phyloP scores from a whole-genome alignment of 2,329 filamentous ascomycete species.

The Arachnomyces sp. region DNA sequence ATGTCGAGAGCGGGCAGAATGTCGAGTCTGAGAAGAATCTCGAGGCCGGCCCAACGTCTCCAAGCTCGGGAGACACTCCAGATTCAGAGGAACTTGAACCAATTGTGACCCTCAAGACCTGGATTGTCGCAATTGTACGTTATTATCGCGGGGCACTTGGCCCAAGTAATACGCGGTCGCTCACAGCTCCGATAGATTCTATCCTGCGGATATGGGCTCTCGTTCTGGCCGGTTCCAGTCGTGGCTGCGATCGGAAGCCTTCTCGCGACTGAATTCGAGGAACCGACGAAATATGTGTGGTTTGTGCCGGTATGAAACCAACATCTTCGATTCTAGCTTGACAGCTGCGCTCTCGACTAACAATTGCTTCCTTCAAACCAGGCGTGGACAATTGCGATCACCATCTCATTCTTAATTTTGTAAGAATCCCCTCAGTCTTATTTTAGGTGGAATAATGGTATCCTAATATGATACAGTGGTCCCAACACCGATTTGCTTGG shows the following conservation, averaged over 20 bases:
- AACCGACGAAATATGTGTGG: conserved; percentile 22
- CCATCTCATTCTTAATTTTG: conserved; percentile 36
- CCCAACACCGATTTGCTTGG: conserved; percentile 43
- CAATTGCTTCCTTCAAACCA: conserved; percentile 4
- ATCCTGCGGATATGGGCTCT: conserved; percentile 26
- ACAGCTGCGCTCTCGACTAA: too few relatives aligned
- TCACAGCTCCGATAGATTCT: conserved; percentile 18
- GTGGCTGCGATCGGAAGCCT: conserved; percentile 20
- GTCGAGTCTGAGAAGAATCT: too few relatives aligned
- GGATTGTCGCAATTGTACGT: conserved; percentile 11
- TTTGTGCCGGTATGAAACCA: conserved; percentile 18
- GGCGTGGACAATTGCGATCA: conserved; percentile 32
- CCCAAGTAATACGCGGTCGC: not conserved
- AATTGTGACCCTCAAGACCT: conserved; percentile 12
- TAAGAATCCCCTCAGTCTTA: conserved; percentile 5
- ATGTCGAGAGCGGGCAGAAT: too few relatives aligned
- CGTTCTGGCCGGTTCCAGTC: conserved; percentile 25
- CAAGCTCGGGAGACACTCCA: too few relatives aligned
- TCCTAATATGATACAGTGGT: conserved; percentile 16
- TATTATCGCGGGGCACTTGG: not conserved
- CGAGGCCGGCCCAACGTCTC: too few relatives aligned
- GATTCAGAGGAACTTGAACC: conserved; percentile 3
- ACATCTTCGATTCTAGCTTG: not conserved
- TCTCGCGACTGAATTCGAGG: conserved; percentile 21
- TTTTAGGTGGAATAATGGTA: not conserved